Evolutionary conservation across 2,329 filamentous ascomycete species (phyloP).

Genomic region (Diaporthe citri): DNA sequence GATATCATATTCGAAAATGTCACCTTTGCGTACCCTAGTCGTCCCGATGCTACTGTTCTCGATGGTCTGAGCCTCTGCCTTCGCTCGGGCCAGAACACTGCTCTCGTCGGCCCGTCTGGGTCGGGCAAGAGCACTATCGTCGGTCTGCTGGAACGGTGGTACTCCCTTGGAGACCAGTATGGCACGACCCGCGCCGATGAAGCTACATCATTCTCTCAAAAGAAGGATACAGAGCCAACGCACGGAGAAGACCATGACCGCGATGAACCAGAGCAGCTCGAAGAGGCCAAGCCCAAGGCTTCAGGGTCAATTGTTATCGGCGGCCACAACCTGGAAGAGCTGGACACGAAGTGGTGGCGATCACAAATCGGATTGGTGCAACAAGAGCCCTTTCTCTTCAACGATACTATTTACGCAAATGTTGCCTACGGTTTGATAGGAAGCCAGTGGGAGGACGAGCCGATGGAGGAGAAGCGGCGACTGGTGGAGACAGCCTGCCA

Average conservation of each 20-base stretch:
- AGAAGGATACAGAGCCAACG: not conserved
- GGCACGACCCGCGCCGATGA: not conserved
- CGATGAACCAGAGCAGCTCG: conserved; percentile 62
- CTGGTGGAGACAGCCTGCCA: conserved; percentile 74
- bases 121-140: conserved; percentile 88
- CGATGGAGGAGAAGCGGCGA: conserved; percentile 59
- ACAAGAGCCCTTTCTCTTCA: conserved; percentile 59
- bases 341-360: conserved; percentile 73
- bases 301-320: not conserved
- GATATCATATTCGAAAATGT: conserved; percentile 73
- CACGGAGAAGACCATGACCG: not conserved
- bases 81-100: conserved; percentile 79
- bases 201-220: not conserved
- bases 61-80: conserved; percentile 64
- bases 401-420: conserved; percentile 64
- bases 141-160: conserved; percentile 78
- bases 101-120: conserved; percentile 83
- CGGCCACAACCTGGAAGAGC: conserved; percentile 47
- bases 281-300: conserved; percentile 51
- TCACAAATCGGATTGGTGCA: conserved; percentile 58
- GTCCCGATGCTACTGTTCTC: conserved; percentile 61
- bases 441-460: conserved; percentile 53
- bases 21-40: conserved; percentile 74
- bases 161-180: conserved; percentile 50
- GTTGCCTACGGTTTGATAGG: conserved; percentile 64